Base-by-base conservation (phyloP, 495 filamentous ascomycete genomes). In the Mycothermus thermophilus region DNA sequence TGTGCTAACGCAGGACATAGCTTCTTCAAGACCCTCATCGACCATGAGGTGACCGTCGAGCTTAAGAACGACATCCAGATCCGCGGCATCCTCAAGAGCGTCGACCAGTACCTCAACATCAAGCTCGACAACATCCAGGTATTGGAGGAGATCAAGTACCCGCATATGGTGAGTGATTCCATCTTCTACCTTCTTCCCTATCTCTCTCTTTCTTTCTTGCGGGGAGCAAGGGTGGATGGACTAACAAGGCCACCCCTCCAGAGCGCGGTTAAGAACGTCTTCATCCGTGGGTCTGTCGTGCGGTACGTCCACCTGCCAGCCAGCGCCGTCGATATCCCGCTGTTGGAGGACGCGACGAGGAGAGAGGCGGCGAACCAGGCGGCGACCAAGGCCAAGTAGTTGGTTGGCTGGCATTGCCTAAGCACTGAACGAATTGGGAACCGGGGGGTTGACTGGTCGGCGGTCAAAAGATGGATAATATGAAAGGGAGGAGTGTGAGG, bases 11-110 rank as follows among this genome's bases (percentile, higher is more conserved):
- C 8, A 8, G 2, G 15, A 0, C 5, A 15, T 47, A 95, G 92
- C 64, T 97, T 96, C 73, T 97, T 97, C 77, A 96, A 96, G 62
- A 96, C 90, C 37, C 82, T 96, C 47, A 90, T 94, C 54, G 90
- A 95, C 69, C 83, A 94, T 55, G 78, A 88, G 64, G 73, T 76
- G 35, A 96, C 85, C 25, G 84, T 97, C 58, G 90, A 96, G 63
- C 82, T 97, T 59, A 97, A 97, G 65, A 97, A 97, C 59, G 90
- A 97, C 61, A 88, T 97, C 43, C 80, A 82, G 48, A 93, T 97
- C 56, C 79, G 80, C 40, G 90, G 90, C 40, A 87, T 76, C 14
- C 72, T 97, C 42, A 96, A 95, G 66, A 87, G 79, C 43, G 90
- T 97, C 43, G 90, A 97, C 58, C 92, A 96, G 58, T 97, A 86